Conservation (phyloP, 495 filamentous ascomycete genomes). For the Amorphotheca resinae region DNA sequence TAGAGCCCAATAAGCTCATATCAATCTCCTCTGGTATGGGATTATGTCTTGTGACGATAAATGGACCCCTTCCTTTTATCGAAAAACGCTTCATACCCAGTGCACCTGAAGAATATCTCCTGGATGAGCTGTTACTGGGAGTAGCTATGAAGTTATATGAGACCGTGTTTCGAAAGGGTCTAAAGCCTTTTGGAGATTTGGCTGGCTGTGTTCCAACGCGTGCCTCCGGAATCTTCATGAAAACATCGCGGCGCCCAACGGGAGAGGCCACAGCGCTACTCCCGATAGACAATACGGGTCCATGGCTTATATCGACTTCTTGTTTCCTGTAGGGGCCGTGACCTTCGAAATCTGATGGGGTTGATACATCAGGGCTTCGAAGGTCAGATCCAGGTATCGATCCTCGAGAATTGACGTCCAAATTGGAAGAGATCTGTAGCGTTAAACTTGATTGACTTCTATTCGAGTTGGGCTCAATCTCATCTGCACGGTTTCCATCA, state of each 20-base stretch:
- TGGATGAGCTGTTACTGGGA: no score
- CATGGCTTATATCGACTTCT: conserved; percentile 13
- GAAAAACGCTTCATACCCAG: conserved; percentile 3
- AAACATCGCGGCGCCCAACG: neutral
- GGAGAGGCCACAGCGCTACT: conserved; percentile 2
- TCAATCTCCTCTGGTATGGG: conserved; percentile 20
- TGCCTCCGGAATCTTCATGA: no score
- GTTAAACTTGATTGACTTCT: conserved; percentile 2
- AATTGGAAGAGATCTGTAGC: conserved; percentile 8
- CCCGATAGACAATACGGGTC: conserved; percentile 3
- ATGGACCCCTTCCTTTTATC: conserved; percentile 9
- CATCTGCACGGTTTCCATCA: conserved; percentile 4
- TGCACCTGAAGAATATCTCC: neutral
- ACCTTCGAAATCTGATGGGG: conserved; percentile 2
- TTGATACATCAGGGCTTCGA: conserved; percentile 9
- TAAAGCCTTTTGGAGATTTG: no score
- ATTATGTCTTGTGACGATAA: conserved; percentile 4
- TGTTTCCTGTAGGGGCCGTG: conserved; percentile 3
- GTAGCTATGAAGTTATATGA: no score
- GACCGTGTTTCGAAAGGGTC: no score
- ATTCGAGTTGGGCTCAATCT: conserved; percentile 3
- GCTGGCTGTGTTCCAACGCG: no score
- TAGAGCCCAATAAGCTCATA: conserved; percentile 15
- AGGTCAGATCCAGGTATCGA: no score
- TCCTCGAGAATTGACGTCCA: conserved; percentile 7